Evolutionary conservation across 192 early-diverging fungal genomes (phyloP), one percentile per base, ranked within the genome.

Genomic region (Rhizoclosmatium sp.): DNA sequence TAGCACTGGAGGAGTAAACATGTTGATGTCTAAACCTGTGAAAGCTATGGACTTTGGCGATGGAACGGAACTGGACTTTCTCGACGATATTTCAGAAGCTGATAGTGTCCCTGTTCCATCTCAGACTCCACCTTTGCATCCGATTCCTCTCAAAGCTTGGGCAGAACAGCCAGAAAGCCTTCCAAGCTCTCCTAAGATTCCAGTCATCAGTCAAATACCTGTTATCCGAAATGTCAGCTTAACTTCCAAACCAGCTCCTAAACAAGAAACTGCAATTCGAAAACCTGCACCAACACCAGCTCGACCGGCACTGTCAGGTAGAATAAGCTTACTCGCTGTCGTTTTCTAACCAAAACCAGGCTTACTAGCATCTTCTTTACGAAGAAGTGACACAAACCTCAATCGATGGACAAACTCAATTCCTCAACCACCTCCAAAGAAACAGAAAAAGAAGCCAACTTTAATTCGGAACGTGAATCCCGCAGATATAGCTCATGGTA

Each of bases 391-490:
- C 46, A 41, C 75, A 45, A 76, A 76, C 49, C 64, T 76, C 10
- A 19, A 39, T 9, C 75, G 75, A 19, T 76, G 75, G 75, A 67
- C 61, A 9, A 76, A 49, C 16, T 19, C 58, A 5, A 21, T 2
- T 9, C 10, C 68, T 16, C 31, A 31, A 31, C 75, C 47, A 5
- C 1, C 69, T 14, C 49, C 21, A 51, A 76, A 67, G 48, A 81
- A 80, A 47, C 80, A 72, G 51, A 65, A 70, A 59, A 78, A 83
- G 67, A 85, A 87, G 47, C 85, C 84, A 21, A 85, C 78, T 12
- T 64, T 85, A 21, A 87, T 88, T 47, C 67, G 78, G 40, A 85
- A 88, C 47, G 73, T 84, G 54, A 84, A 81, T 58, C 51, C 64
- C 9, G 12, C 56, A 1, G 79, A 83, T 48, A 46, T 73, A 3